Evolutionary conservation across 2,329 filamentous ascomycete genomes (phyloP), one percentile per base, ranked within the genome.

Genomic region (Pestalotiopsis fici): DNA sequence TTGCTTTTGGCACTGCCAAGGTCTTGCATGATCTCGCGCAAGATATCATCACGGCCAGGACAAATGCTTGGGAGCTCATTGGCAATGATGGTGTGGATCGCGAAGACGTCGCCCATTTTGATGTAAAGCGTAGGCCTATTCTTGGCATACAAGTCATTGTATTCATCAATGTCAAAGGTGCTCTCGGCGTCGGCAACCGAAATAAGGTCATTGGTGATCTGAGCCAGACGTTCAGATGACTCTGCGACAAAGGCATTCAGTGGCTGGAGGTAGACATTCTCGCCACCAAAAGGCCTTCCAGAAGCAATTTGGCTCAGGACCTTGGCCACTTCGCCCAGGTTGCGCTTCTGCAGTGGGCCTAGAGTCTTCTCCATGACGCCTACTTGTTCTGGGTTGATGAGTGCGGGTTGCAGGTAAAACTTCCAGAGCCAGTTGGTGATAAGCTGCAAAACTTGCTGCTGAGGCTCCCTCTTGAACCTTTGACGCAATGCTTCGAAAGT

Each of bases 71-170:
- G 83, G 61, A 98, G 88, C 73, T 98, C 94, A 27, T 90, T 86
- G 3, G 93, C 91, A 65, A 98, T 88, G 25, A 98, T 86, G 70
- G 91, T 94, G 81, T 99, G 97, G 68, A 99, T 95, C 61, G 95
- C 93, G 78, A 99, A 98, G 67, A 99, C 95, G 78, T 99, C 96
- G 18, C 93, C 89, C 88, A 99, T 95, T 83, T 99, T 99, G 84
- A 99, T 97, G 83, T 98, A 99, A n/a, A 99, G 86, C 0, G 95
- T 98, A 6, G 96, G 96, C 80, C 97, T 97, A 71, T 94, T 96
- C 78, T 97, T 95, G 66, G 95, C 93, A 77, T 98, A 98, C 6
- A 99, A 87, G 76, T 99, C 96, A 77, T 98, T 98, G 87, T 96
- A 99, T 78, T 98, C 96, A 77, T 99, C 96, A 77, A 99, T 98